A percentile compares a stretch with the other conserved stretches of the same genome.
Evolutionary conservation across 495 filamentous ascomycete genomes (phyloP).

Genomic region (Talaromyces nanjingensis): DNA sequence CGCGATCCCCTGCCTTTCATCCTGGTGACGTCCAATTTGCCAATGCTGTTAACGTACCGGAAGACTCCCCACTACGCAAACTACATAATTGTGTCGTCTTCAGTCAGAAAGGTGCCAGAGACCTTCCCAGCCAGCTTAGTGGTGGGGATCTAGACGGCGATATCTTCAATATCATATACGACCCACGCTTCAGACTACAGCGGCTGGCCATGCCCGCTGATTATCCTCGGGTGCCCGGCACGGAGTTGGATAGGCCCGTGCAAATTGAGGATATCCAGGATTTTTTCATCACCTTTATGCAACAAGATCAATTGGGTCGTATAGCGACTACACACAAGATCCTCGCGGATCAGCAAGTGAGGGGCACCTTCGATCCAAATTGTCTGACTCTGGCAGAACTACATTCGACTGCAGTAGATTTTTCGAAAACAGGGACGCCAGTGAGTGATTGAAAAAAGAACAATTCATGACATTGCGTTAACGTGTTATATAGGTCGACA

Average conservation of each 20-base stretch:
- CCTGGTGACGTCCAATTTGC: slow-evolving; percentile 72
- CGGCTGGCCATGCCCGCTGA: slow-evolving; percentile 50
- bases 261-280: slow-evolving; percentile 55
- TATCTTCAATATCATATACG: slow-evolving; percentile 68
- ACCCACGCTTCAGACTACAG: slow-evolving; percentile 35
- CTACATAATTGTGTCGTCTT: slow-evolving; percentile 74
- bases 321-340: slow-evolving; percentile 63
- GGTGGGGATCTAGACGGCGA: slow-evolving; percentile 84
- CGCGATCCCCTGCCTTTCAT: slow-evolving; percentile 68
- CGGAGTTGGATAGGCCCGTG: slow-evolving; percentile 51
- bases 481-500: slow-evolving; percentile 26
- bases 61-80: slow-evolving; percentile 48
- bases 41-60: slow-evolving; percentile 45
- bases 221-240: slow-evolving; percentile 50
- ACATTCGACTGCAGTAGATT: slow-evolving; percentile 76
- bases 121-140: slow-evolving; percentile 67
- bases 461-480: not conserved
- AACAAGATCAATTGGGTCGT: slow-evolving; percentile 62
- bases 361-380: slow-evolving; percentile 48
- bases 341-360: slow-evolving; percentile 52
- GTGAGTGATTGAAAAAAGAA: slow-evolving; percentile 32
- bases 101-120: slow-evolving; percentile 57
- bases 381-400: slow-evolving; percentile 61
- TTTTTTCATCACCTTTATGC: slow-evolving; percentile 79
- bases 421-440: slow-evolving; percentile 68